Base-by-base conservation (phyloP, 352 stramenopile genomes). In the Phytophthora hybrid region DNA sequence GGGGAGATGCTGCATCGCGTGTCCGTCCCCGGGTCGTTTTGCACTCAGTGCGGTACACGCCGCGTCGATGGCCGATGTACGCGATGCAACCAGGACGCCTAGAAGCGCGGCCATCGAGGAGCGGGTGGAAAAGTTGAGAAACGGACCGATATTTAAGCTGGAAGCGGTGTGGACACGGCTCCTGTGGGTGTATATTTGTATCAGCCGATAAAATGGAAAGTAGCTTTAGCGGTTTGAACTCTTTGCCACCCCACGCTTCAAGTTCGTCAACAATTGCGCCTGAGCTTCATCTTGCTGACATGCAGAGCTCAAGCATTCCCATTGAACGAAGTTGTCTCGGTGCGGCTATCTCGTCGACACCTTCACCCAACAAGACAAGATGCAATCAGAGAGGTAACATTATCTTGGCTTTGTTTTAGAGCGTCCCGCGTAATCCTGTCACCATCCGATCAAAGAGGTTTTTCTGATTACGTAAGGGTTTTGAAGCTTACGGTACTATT, bases 1-100 rank as follows among this genome's bases (percentile, higher is more conserved):
- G 82, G 80, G 10, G 82, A 91, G 59, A 87, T 84, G n/a, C 37
- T 89, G 68, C 72, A 85, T 39, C 83, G 80, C 18, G 74, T 74
- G 66, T 83, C 80, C 4, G 63, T 89, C 14, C 77, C 75, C 29
- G 83, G 83, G 37, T 71, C 82, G 4, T 91, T 88, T 65, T 91
- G 83, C 66, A 78, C 78, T 11, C 67, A 79, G 39, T 91, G 83
- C 55, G 83, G 83, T 14, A 81, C 73, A 26, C 78, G 79, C 21
- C 78, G 71, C 37, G 69, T 79, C 23, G 69, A 85, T 19, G 82
- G 80, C 53, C 59, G 37, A 16, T 91, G 83, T 55, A 73, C 81
- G 52, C 77, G 80, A 13, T 91, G 83, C 59, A 73, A 47, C 31
- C 63, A 60, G 14, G 57, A 62, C 47, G 31, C 29, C 47, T 72